Evolutionary conservation across 441 rosid species (phyloP).

Genomic region (Pelargonium australe): DNA sequence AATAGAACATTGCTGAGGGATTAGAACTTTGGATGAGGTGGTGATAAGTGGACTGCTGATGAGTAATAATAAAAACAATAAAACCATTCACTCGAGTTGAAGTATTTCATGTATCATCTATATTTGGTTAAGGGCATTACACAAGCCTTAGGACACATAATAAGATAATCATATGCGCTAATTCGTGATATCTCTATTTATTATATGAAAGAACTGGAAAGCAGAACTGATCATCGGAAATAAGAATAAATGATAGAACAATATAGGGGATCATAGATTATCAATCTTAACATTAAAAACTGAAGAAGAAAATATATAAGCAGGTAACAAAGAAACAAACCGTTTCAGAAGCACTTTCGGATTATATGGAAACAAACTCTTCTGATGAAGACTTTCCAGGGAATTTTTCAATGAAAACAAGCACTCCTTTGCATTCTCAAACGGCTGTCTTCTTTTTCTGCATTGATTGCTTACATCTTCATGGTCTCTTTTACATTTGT

Average conservation of each 20-base stretch:
- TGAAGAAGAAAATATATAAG: conserved; percentile 11
- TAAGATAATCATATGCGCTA: too few relatives aligned
- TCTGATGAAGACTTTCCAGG: conserved; percentile 55
- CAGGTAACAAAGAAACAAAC: conserved; percentile 27
- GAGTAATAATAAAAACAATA: neutral
- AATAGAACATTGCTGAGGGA: too few relatives aligned
- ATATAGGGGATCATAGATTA: neutral
- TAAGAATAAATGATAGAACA: neutral
- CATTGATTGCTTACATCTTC: conserved; percentile 5
- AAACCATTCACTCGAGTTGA: neutral
- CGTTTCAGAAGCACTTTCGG: conserved; percentile 73
- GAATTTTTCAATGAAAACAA: conserved; percentile 65
- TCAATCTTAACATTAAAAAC: neutral
- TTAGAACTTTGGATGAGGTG: too few relatives aligned
- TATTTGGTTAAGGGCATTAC: neutral
- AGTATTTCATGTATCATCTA: neutral
- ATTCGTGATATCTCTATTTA: neutral
- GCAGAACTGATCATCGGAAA: neutral
- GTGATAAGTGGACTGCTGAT: too few relatives aligned
- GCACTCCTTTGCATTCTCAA: conserved; percentile 54
- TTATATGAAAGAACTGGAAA: neutral
- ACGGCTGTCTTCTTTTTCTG: conserved; percentile 27
- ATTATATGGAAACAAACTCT: conserved; percentile 74
- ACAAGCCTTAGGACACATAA: neutral
- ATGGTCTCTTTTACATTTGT: conserved; percentile 18